Conservation (phyloP, 495 filamentous ascomycete species). For the Delitschia confertaspora region DNA sequence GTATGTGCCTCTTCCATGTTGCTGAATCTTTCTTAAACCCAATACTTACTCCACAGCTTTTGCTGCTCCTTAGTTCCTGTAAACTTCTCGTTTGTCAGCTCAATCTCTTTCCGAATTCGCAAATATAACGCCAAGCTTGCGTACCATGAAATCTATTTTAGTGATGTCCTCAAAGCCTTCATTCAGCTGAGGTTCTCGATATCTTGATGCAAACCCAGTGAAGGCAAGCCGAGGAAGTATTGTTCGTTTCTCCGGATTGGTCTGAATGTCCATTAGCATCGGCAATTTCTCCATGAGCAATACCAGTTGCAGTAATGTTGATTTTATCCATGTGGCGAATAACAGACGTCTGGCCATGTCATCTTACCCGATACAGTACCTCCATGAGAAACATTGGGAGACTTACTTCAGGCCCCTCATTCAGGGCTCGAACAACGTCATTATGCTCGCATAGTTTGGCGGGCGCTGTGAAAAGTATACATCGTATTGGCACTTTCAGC, state of each 20-base stretch:
- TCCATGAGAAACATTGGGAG: constrained; percentile 27
- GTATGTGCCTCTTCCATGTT: no score
- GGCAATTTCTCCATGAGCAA: constrained; percentile 1
- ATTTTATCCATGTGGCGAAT: no score
- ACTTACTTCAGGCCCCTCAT: constrained; percentile 41
- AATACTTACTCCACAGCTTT: constrained; percentile 61
- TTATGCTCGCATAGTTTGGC: constrained; percentile 78
- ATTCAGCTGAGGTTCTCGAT: constrained; percentile 55
- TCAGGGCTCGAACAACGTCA: constrained; percentile 71
- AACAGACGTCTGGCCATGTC: no score
- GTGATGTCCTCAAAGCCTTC: constrained; percentile 83
- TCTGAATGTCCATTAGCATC: constrained; percentile 32
- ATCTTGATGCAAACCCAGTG: constrained; percentile 57
- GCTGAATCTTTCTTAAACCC: no score
- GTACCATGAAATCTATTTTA: constrained; percentile 56
- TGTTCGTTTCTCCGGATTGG: constrained; percentile 74
- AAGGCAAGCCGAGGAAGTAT: constrained; percentile 75
- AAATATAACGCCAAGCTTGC: constrained; percentile 16
- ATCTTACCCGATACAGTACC: no score
- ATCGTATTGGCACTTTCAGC: constrained; percentile 66
- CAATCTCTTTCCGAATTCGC: no score
- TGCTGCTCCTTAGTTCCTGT: constrained; percentile 47
- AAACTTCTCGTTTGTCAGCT: constrained; percentile 37
- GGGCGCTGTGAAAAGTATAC: constrained; percentile 71
- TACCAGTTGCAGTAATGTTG: not conserved